Percentiles rank a stretch among this genome's conserved stretches.
phyloP scores from a whole-genome alignment of 1,284 basidiomycete genomes.

The Pholiota adiposa region DNA sequence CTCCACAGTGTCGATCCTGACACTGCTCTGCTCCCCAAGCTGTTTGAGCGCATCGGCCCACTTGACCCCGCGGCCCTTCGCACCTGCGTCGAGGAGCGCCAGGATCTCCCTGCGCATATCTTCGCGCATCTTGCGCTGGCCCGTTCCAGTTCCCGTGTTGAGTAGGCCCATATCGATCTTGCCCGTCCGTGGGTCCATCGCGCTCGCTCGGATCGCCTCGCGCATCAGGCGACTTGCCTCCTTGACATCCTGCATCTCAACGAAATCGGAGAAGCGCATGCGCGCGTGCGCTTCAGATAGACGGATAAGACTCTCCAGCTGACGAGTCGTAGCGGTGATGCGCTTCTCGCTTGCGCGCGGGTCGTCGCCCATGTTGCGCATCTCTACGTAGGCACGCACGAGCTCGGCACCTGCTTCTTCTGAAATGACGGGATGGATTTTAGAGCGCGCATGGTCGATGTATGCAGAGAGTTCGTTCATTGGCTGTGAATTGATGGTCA shows the following conservation, averaged over 20 bases:
- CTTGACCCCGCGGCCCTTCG: conserved; percentile 68
- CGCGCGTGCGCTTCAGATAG: conserved; percentile 95
- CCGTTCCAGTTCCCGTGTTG: conserved; percentile 89
- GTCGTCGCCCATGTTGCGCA: conserved; percentile 92
- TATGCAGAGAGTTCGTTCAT: conserved; percentile 91
- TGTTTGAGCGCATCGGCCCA: conserved; percentile 81
- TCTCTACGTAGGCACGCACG: conserved; percentile 89
- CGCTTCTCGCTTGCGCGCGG: conserved; percentile 87
- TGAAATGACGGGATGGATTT: conserved; percentile 88
- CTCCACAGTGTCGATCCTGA: conserved; percentile 77
- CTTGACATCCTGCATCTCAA: conserved; percentile 86
- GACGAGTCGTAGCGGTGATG: conserved; percentile 97
- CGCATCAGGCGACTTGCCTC: conserved; percentile 95
- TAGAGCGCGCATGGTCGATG: conserved; percentile 92
- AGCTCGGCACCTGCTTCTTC: conserved; percentile 87
- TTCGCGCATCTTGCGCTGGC: conserved; percentile 81
- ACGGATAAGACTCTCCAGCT: conserved; percentile 98
- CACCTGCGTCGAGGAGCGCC: conserved; percentile 60
- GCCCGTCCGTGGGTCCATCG: conserved; percentile 94
- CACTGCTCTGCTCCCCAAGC: conserved; percentile 79
- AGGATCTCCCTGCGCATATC: conserved; percentile 86
- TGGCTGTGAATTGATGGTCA: conserved; percentile 54
- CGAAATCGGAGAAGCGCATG: conserved; percentile 88
- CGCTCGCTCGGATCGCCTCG: conserved; percentile 92
- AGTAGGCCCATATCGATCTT: conserved; percentile 96